Base-by-base conservation (phyloP, 768 basidiomycete species). In the Trametes elegans region DNA sequence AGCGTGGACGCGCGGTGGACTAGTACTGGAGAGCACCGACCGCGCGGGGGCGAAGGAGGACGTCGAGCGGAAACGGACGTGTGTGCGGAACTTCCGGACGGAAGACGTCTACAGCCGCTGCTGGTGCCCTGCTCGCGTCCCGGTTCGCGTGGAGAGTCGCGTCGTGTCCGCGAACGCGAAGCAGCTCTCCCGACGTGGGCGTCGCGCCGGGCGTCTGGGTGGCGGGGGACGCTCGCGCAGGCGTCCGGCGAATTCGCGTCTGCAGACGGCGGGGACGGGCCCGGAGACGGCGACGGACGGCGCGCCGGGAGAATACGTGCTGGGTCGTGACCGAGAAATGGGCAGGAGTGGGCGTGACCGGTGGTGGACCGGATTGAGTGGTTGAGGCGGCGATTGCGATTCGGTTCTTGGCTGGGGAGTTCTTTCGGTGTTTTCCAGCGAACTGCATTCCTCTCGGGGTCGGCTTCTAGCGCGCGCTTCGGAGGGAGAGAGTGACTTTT, bases 391-490 rank as follows among this genome's bases (percentile, higher is more conserved):
- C 39, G 24, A 39, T 21, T 40, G 4, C 39, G 49, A 50, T 41
- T 40, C 28, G 49, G 50, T 43, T 52, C 31, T 34, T 32, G 41
- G 28, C 18, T 38, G 39, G 41, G 42, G 50, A 27, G 23, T 52
- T 52, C 50, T 43, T 26, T 52, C 50, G 50, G 41, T 43, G 50
- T 52, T 52, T 52, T 52, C 50, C 41, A 52, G 32, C 41, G 50
- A 44, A 52, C 50, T 43, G 50, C 50, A 52, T 52, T 52, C 50
- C 50, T 43, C 18, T 36, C 27, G 24, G 27, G 38, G 49, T 8
- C n/a, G 28, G 36, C 38, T 44, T 44, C 50, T 52, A 52, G 49
- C 39, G 50, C 50, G 41, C 50, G 50, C 34, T 13, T 44, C 24
- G 11, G 8, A 19, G 27, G 39, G 16, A 38, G 46, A 47, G 46